Base-by-base conservation (phyloP, 2,329 filamentous ascomycete species). In the Microcera coccophila region DNA sequence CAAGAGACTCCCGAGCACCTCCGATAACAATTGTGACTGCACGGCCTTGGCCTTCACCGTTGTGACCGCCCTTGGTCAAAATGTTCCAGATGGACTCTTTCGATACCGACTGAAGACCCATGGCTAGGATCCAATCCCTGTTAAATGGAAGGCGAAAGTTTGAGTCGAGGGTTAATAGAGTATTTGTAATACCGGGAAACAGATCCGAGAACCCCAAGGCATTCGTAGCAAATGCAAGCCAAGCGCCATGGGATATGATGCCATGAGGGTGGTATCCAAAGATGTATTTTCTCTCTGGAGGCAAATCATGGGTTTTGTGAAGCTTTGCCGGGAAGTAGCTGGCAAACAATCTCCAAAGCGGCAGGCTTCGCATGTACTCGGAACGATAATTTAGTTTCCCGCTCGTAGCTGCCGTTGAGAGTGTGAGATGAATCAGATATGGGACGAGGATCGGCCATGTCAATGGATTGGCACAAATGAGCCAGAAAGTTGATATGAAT, bases 191-290 rank as follows among this genome's bases (percentile, higher is more conserved):
- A 46, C 90, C 91, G 0, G 93, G 93, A 58, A 96, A 98, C 48
- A 95, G 80, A 42, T 87, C 81, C 1, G 80, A 76, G 64, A 96
- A 97, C 0, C 89, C 89, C 1, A 96, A 75, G 0, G 89, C 89
- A 57, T 96, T 90, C 1, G 91, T 97, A 4, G 78, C 87, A 60
- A 97, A 97, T 4, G 90, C 87, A 4, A 83, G 87, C 70, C 91
- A 96, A 1, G 90, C 91, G n/a, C 91, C 93, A 57, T 96, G 89
- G 4, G 87, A 93, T 59, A 98, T 96, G 65, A 98, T 97, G 18
- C 93, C 91, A 62, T 98, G 93, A 0, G 93, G 93, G 59, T 97
- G 93, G 65, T 97, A 97, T 34, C 91, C 91, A 58, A 98, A 90
- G 50, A 98, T 90, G 69, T 97, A 98, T 67, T 95, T 95, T 49